Base-by-base conservation (phyloP, 169 alveolate genomes). In the Plasmodium fragile region DNA sequence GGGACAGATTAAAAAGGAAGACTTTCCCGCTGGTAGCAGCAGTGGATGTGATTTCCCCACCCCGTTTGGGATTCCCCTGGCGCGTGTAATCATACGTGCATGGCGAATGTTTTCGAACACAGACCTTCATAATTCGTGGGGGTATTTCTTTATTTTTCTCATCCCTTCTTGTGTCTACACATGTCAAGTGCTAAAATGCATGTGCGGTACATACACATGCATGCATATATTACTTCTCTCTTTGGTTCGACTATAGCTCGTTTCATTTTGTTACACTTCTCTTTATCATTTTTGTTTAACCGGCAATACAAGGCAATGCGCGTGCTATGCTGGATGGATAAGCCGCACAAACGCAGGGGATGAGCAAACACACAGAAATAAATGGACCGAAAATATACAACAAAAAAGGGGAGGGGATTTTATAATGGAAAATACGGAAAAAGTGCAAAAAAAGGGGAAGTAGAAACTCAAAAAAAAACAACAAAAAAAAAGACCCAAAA, bases 131-230 rank as follows among this genome's bases (percentile, higher is more conserved):
- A 0, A 73, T 73, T 73, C 53, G 55, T 32, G 32, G 36, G 36
- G 0, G 25, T 7, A 34, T 30, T 73, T 73, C 34, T 73, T 34
- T 30, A 34, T 34, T 73, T 73, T 34, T 32, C 43, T 8, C 59
- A 32, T 73, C 43, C 82, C 45, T 73, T 73, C 22, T 73, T 73
- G 43, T 73, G 36, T 73, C 45, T 73, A 73, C 82, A 73, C n/a
- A 73, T 30, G 82, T 39, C 53, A 32, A 4, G 82, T 34, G 59
- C 43, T 73, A 34, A 53, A 25, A 11, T 34, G 11, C 81, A 18
- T 72, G 55, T 32, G 25, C 82, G 7, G 11, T 18, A 30, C 8
- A 32, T n/a, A 73, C 32, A 73, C 82, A 13, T 73, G 32, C n/a
- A 73, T 73, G 53, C 43, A 32, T 73, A 11, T 32, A 25, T 73